These are phyloP conservation scores for Lachancea kluyveri DNA, from an alignment of 805 yeast genomes.

Conservation along the genomic window DNA sequence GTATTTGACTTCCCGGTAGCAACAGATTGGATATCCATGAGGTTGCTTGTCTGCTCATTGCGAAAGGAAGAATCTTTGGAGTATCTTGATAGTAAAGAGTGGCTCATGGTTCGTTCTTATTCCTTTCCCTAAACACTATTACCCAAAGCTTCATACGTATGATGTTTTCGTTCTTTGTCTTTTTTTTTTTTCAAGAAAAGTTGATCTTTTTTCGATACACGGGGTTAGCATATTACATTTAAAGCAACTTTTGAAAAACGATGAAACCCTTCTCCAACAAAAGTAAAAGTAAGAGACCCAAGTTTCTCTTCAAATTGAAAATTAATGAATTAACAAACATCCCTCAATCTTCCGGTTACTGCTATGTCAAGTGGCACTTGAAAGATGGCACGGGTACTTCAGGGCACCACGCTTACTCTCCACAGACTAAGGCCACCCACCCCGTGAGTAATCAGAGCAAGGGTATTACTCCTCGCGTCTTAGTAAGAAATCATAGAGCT, in stretches of 20 bases:
- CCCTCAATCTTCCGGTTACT: constrained; percentile 69
- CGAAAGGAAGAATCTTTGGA: constrained; percentile 2
- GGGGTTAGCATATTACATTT: too few species aligned
- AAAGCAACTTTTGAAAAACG: not conserved
- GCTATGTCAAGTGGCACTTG: constrained; percentile 59
- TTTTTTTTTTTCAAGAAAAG: too few species aligned
- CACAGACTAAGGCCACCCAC: constrained; percentile 29
- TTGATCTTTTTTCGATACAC: too few species aligned
- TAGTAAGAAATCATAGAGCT: constrained; percentile 47
- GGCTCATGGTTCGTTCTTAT: too few species aligned
- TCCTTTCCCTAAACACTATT: too few species aligned
- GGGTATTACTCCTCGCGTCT: constrained; percentile 37
- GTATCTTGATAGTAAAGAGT: constrained; percentile 3
- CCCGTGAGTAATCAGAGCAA: constrained; percentile 21
- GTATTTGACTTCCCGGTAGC: too few species aligned
- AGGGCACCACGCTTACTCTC: constrained; percentile 15
- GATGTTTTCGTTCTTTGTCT: too few species aligned
- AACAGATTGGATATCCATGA: too few species aligned
- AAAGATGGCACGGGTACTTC: constrained; percentile 39
- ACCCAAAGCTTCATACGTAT: not conserved
- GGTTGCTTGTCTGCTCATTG: too few species aligned
- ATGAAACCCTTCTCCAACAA: constrained; percentile 13
- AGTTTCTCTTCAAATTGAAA: constrained; percentile 52
- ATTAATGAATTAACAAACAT: constrained; percentile 74
- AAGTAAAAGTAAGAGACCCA: constrained; percentile 41